Evolutionary conservation across 2,329 filamentous ascomycete genomes (phyloP).

Genomic region (Coniochaeta sp.): DNA sequence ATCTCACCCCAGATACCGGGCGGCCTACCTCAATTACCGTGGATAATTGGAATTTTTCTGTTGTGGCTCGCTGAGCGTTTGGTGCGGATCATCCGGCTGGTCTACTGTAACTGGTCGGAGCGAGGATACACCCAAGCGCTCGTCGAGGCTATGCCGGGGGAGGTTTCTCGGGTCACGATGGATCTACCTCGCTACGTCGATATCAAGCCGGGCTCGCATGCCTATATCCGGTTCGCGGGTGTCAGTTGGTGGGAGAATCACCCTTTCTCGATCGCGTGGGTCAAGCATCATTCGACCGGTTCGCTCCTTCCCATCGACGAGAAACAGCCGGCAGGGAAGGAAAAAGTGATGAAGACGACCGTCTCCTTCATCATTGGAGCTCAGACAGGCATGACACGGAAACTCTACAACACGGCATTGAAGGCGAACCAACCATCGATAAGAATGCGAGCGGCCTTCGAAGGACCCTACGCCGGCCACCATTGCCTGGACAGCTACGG

Average conservation of each 20-base stretch:
- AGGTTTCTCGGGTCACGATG: constrained; percentile 63
- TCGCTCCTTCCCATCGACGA: constrained; percentile 14
- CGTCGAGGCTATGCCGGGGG: constrained; percentile 61
- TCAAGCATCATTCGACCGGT: constrained; percentile 36
- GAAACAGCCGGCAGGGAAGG: constrained; percentile 25
- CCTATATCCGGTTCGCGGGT: constrained; percentile 63
- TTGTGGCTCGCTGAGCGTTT: constrained; percentile 70
- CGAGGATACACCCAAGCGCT: constrained; percentile 55
- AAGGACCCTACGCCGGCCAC: constrained; percentile 82
- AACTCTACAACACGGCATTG: constrained; percentile 64
- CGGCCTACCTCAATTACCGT: constrained; percentile 62
- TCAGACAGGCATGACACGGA: constrained; percentile 80
- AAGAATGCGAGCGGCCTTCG: constrained; percentile 64
- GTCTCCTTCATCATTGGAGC: constrained; percentile 83
- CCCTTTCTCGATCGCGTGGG: constrained; percentile 74
- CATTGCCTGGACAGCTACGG: constrained; percentile 89
- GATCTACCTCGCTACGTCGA: constrained; percentile 58
- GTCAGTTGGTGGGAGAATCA: constrained; percentile 66
- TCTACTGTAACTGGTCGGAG: constrained; percentile 58
- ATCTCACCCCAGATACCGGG: constrained; percentile 57
- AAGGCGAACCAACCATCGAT: constrained; percentile 39
- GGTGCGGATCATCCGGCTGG: constrained; percentile 53
- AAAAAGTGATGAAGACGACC: constrained; percentile 31
- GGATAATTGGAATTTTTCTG: constrained; percentile 65
- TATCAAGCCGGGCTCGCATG: constrained; percentile 63